These are phyloP conservation scores for Diutina scorzettiae DNA, from an alignment of 1,139 yeast genomes.

Conservation along the genomic window DNA sequence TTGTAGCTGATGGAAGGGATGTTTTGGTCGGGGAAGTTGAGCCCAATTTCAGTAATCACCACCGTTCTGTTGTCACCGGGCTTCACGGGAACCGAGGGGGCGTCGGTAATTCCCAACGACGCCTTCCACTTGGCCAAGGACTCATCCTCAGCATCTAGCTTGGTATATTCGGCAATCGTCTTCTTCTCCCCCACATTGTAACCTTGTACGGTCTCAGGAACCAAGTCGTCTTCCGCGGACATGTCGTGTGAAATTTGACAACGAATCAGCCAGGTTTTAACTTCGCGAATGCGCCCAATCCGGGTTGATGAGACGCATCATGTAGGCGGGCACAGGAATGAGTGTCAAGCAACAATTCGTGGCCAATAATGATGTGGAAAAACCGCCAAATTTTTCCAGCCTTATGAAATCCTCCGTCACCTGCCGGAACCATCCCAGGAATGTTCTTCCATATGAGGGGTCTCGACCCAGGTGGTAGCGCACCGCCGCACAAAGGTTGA, in stretches of 20 bases:
- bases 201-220: constrained; percentile 52
- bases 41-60: constrained; percentile 65
- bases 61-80: constrained; percentile 70
- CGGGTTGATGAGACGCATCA: not conserved
- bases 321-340: too few relatives aligned
- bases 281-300: not conserved
- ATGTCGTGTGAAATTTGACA: constrained; percentile 7
- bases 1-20: constrained; percentile 53
- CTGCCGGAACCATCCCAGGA: too few relatives aligned
- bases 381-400: too few relatives aligned
- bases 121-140: constrained; percentile 89
- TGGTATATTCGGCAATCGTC: constrained; percentile 73
- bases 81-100: constrained; percentile 46
- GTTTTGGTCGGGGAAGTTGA: constrained; percentile 48
- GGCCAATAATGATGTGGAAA: too few relatives aligned
- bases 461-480: too few relatives aligned
- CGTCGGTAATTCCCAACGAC: constrained; percentile 59
- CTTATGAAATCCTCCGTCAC: too few relatives aligned
- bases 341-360: too few relatives aligned
- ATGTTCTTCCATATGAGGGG: too few relatives aligned
- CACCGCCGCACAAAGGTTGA: too few relatives aligned
- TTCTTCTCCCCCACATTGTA: constrained; percentile 79
- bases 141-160: constrained; percentile 84
- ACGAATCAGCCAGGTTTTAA: not conserved
- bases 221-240: constrained; percentile 43